phyloP scores from a whole-genome alignment of 306 rosid genomes.

The Dryas octopetala region DNA sequence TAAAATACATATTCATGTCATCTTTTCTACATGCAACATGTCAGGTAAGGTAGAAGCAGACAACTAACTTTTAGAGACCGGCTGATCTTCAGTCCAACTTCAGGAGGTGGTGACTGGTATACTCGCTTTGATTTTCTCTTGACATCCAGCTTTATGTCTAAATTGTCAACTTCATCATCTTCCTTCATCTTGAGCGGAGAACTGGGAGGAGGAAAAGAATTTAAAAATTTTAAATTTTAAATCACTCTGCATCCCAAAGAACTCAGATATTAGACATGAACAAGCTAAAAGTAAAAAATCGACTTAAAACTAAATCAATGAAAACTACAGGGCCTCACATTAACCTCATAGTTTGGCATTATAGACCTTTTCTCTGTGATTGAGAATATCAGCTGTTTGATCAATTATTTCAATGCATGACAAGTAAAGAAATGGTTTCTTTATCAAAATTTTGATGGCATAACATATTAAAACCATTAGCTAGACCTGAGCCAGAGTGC shows the following conservation, averaged over 20 bases:
- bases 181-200: conserved; percentile 83
- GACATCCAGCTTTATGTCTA: conserved; percentile 71
- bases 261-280: neutral
- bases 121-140: conserved; percentile 87
- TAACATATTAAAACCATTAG: no score
- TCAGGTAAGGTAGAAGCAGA: conserved; percentile 35
- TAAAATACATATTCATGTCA: neutral
- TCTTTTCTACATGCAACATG: neutral
- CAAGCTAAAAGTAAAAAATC: neutral
- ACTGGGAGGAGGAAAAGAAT: conserved; percentile 35
- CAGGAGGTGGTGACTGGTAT: conserved; percentile 84
- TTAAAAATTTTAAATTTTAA: neutral
- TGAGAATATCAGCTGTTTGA: neutral
- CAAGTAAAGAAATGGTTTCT: neutral
- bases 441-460: no score
- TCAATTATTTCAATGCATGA: neutral
- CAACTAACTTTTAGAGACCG: conserved; percentile 91
- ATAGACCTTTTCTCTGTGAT: neutral
- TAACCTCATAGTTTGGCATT: neutral
- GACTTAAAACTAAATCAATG: neutral
- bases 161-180: conserved; percentile 89
- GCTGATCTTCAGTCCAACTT: conserved; percentile 91
- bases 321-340: neutral
- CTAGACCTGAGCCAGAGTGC: no score
- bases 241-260: conserved; percentile 9